Base-by-base conservation (phyloP, 2,329 filamentous ascomycete species). In the Colletotrichum costaricense region DNA sequence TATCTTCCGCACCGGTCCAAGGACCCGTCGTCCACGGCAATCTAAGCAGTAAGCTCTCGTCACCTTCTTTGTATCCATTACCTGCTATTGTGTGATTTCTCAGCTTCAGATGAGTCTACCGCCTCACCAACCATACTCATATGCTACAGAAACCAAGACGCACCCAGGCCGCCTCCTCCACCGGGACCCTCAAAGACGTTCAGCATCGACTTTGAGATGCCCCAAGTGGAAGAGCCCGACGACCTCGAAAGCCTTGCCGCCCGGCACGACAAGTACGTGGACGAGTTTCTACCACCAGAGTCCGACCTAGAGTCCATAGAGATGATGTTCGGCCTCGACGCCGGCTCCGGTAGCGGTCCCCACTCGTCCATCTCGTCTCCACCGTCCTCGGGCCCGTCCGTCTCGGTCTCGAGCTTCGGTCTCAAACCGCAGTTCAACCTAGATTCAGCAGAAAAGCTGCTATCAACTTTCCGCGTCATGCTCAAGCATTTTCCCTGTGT, bases 401-500 rank as follows among this genome's bases (percentile, higher is more conserved):
- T 81, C 70, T 79, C 82, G 2, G 79, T 86, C 42, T 80, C 82
- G 26, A 82, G 80, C 38, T 76, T 88, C 5, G 83, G 84, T 12
- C 82, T 87, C 19, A 86, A 86, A 67, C 88, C 88, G 0, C 85
- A 86, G 76, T 90, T 90, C 80, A 89, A 89, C 78, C 83, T 89
- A 6, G 84, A 87, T 65, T 88, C 86, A n/a, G 88, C 88, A 5
- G 80, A 83, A 46, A 82, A 82, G 5, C 79, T 89, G 3, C 80
- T 90, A 5, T 74, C 75, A 0, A 81, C 80, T 0, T 90, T 90
- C 72, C 78, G 81, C 0, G 76, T 76, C 8, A 89, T 87, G 84
- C 62, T 87, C 24, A 72, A 77, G 1, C 80, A 83, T 46, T 86
- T 84, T 64, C 88, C 86, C 0, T 87, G 82, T 73, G 81, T 88